A percentile compares a stretch with the other conserved stretches of the same genome.
Evolutionary conservation across 2,329 filamentous ascomycete genomes (phyloP).

Genomic region (Domatiomyces catenatus): DNA sequence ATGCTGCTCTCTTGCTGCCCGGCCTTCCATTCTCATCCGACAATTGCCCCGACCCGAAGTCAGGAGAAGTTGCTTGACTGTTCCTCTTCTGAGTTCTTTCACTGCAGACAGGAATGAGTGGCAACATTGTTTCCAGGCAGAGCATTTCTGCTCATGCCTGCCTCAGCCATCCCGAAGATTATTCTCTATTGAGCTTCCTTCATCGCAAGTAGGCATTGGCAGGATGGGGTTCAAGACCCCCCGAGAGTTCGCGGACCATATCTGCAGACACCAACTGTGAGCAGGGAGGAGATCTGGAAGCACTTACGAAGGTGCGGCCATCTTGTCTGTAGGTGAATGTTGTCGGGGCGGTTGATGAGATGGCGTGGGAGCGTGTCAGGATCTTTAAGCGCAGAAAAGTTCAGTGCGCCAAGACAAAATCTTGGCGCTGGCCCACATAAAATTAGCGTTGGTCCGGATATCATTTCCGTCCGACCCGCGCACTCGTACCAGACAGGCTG

Average conservation of each 20-base stretch:
- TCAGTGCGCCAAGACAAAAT: not conserved
- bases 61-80: conserved; percentile 27
- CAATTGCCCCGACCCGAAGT: conserved; percentile 49
- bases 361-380: not conserved
- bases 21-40: conserved; percentile 48
- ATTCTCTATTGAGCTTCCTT: not conserved
- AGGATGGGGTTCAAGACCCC: conserved; percentile 58
- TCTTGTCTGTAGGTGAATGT: conserved; percentile 32
- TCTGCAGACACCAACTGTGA: conserved; percentile 41
- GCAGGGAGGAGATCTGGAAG: conserved; percentile 28
- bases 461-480: not conserved
- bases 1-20: conserved; percentile 12
- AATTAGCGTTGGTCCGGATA: not conserved
- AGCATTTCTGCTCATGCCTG: not conserved
- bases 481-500: not conserved
- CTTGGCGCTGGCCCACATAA: conserved; percentile 1
- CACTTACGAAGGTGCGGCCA: conserved; percentile 44
- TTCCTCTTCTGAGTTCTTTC: conserved; percentile 4
- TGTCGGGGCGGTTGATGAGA: not conserved
- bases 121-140: not conserved
- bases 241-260: conserved; percentile 73
- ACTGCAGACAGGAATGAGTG: not conserved
- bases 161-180: not conserved
- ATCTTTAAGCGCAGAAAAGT: conserved; percentile 2
- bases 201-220: conserved; percentile 38